A percentile compares a stretch with the other conserved stretches of the same genome.
Evolutionary conservation across 768 basidiomycete species (phyloP).

Genomic region (Pisolithus sp.): DNA sequence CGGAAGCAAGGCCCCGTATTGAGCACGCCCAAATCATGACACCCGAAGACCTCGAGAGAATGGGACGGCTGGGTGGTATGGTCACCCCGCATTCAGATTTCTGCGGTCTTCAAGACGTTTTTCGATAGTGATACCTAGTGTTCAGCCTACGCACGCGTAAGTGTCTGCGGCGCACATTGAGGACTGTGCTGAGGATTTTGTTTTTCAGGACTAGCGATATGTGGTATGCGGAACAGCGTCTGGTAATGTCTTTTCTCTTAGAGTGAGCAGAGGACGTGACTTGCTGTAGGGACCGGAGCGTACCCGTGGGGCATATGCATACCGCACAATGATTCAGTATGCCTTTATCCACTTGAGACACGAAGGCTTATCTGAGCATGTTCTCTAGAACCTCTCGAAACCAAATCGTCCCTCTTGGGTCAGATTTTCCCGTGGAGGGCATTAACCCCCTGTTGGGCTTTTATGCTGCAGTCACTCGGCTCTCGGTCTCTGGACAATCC

Average conservation of each 20-base stretch:
- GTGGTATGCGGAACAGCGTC: conserved; percentile 81
- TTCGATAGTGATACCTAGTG: conserved; percentile 75
- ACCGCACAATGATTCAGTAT: conserved; percentile 68
- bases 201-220: conserved; percentile 72
- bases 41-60: conserved; percentile 57
- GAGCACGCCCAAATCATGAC: conserved; percentile 93
- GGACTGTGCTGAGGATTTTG: neutral
- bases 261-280: neutral
- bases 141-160: conserved; percentile 90
- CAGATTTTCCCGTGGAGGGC: conserved; percentile 91
- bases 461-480: conserved; percentile 79
- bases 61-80: conserved; percentile 59
- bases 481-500: conserved; percentile 61
- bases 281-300: conserved; percentile 64
- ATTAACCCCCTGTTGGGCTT: conserved; percentile 88
- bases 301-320: conserved; percentile 87
- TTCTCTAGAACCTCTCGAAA: conserved; percentile 41
- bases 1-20: conserved; percentile 64
- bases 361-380: neutral
- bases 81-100: neutral
- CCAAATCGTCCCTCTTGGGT: conserved; percentile 72
- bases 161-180: conserved; percentile 15
- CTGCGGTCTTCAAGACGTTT: neutral
- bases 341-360: conserved; percentile 11
- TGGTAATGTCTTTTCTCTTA: conserved; percentile 38